phyloP scores from a whole-genome alignment of 2,329 filamentous ascomycete genomes.

The Metarhizium brunneum region DNA sequence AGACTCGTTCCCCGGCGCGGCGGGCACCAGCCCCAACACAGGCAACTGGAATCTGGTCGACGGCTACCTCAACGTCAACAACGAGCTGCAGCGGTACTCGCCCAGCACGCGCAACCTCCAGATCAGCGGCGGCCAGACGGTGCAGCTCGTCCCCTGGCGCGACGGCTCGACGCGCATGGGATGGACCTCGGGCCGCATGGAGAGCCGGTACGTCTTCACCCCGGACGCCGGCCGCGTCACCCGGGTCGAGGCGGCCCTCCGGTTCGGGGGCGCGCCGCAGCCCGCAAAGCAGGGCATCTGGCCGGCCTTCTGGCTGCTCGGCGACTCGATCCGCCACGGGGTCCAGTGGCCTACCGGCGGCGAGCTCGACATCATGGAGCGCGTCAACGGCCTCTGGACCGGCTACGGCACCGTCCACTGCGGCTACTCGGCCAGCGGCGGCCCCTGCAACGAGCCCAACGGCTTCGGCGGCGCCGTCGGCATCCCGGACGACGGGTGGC shows the following conservation, averaged over 20 bases:
- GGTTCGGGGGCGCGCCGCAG: slow-evolving; percentile 32
- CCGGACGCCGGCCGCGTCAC: slow-evolving; percentile 36
- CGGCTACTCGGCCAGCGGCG: slow-evolving; percentile 28
- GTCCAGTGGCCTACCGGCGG: slow-evolving; percentile 42
- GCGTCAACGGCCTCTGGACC: slow-evolving; percentile 37
- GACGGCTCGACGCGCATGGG: slow-evolving; percentile 21
- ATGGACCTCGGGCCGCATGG: slow-evolving; percentile 49
- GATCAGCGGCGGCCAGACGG: slow-evolving; percentile 36
- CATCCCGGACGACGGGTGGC: slow-evolving; percentile 33
- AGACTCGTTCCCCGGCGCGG: slow-evolving; percentile 31
- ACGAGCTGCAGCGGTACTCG: slow-evolving; percentile 42
- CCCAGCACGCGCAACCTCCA: slow-evolving; percentile 37
- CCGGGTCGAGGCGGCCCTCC: slow-evolving; percentile 34
- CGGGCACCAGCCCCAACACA: slow-evolving; percentile 23
- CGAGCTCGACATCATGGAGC: slow-evolving; percentile 51
- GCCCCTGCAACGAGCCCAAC: slow-evolving; percentile 41
- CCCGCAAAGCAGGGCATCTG: slow-evolving; percentile 43
- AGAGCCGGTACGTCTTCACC: slow-evolving; percentile 37
- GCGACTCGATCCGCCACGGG: slow-evolving; percentile 37
- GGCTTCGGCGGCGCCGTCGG: slow-evolving; percentile 28
- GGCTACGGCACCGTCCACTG: slow-evolving; percentile 45
- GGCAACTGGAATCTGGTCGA: slow-evolving; percentile 32
- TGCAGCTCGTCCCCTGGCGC: slow-evolving; percentile 41
- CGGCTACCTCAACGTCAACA: slow-evolving; percentile 36
- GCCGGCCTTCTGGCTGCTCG: slow-evolving; percentile 51